Evolutionary conservation across 208 protist genomes (phyloP).

Genomic region (Acanthamoeba royreba): DNA sequence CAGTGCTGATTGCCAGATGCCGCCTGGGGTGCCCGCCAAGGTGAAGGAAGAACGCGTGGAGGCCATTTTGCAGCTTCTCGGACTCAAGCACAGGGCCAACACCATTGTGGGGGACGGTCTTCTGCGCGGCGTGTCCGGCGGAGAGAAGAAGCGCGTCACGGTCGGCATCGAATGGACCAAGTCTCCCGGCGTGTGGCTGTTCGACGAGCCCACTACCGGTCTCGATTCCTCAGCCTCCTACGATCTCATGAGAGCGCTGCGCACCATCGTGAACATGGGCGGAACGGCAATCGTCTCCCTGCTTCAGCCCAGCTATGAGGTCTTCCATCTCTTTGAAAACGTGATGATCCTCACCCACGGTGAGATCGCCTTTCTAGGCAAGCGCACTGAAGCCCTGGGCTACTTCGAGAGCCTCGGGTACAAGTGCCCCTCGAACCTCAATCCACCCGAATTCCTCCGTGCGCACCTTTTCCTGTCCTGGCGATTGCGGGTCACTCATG

Average conservation of each 20-base stretch:
- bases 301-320: constrained; percentile 33
- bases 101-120: constrained; percentile 38
- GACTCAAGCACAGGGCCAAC: constrained; percentile 22
- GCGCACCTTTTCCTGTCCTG: background rate
- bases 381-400: background rate
- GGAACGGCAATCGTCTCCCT: background rate
- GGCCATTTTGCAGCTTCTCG: background rate
- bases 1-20: constrained; percentile 59
- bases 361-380: constrained; percentile 52
- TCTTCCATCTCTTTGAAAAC: constrained; percentile 47
- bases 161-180: constrained; percentile 42
- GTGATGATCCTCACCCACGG: constrained; percentile 55
- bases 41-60: constrained; percentile 10
- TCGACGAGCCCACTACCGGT: constrained; percentile 46
- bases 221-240: constrained; percentile 36
- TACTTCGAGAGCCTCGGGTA: constrained; percentile 56
- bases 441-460: constrained; percentile 65
- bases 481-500: background rate
- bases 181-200: background rate
- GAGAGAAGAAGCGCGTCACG: constrained; percentile 49
- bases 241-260: background rate
- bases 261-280: background rate
- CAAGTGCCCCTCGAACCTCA: constrained; percentile 37
- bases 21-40: background rate
- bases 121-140: constrained; percentile 38